phyloP scores from a whole-genome alignment of 805 yeast genomes.

The Starmerella floricola region DNA sequence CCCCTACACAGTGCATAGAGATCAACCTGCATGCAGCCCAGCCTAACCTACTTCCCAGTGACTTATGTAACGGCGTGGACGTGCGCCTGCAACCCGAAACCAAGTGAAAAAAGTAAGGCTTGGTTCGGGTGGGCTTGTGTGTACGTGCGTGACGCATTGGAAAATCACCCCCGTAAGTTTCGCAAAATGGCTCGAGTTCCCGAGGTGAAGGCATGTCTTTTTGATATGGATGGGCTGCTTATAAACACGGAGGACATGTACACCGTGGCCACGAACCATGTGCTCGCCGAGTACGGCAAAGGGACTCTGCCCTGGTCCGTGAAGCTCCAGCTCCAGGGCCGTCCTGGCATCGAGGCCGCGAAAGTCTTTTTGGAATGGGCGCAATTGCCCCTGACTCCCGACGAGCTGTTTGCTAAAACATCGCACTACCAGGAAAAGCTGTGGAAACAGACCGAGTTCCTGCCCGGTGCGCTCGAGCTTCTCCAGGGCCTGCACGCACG shows the following conservation, averaged over 20 bases:
- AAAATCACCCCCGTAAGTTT: too few relatives aligned
- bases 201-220: constrained; percentile 57
- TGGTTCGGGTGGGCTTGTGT: too few relatives aligned
- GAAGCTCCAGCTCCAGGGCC: constrained; percentile 76
- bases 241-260: constrained; percentile 87
- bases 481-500: constrained; percentile 40
- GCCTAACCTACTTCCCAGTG: too few relatives aligned
- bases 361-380: constrained; percentile 54
- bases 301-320: constrained; percentile 82
- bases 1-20: too few relatives aligned
- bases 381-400: constrained; percentile 52
- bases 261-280: constrained; percentile 60
- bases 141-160: too few relatives aligned
- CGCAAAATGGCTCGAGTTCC: too few relatives aligned
- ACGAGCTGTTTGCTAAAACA: constrained; percentile 46
- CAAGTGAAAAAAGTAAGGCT: too few relatives aligned
- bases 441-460: constrained; percentile 55
- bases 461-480: constrained; percentile 79
- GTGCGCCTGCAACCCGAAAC: too few relatives aligned
- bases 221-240: constrained; percentile 88
- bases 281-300: constrained; percentile 55
- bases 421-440: constrained; percentile 39
- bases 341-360: constrained; percentile 73
- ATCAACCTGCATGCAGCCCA: too few relatives aligned
- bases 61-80: too few relatives aligned